These are phyloP conservation scores for Parietaria judaica DNA, from an alignment of 306 rosid species.

Conservation along the genomic window DNA sequence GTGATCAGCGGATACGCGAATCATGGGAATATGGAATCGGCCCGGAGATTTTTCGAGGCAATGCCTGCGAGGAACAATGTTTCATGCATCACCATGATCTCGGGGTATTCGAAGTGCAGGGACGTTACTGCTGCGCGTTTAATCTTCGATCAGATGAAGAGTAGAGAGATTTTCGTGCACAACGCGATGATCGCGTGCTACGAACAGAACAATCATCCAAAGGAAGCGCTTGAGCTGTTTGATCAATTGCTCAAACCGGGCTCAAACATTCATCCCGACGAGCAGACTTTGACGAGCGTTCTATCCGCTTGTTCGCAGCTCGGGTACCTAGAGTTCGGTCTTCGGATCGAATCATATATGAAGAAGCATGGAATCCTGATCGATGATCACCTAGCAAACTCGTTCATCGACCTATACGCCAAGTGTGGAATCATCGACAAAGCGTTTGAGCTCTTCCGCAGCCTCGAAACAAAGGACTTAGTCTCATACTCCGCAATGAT, in stretches of 20 bases:
- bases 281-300: constrained; percentile 56
- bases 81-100: constrained; percentile 55
- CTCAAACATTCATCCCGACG: constrained; percentile 40
- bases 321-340: constrained; percentile 43
- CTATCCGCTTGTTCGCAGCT: constrained; percentile 67
- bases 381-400: constrained; percentile 75
- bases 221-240: constrained; percentile 57
- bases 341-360: constrained; percentile 42
- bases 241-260: constrained; percentile 41
- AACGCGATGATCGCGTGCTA: constrained; percentile 72
- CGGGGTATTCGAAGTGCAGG: constrained; percentile 56
- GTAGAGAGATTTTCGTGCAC: constrained; percentile 35
- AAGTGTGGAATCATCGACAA: constrained; percentile 59
- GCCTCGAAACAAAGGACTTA: constrained; percentile 49
- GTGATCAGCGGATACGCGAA: constrained; percentile 53
- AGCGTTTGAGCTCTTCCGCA: constrained; percentile 49
- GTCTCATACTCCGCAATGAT: constrained; percentile 84
- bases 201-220: constrained; percentile 61
- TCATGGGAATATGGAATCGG: constrained; percentile 33
- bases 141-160: constrained; percentile 44
- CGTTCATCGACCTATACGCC: constrained; percentile 61
- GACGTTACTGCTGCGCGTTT: constrained; percentile 48
- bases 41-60: constrained; percentile 40
- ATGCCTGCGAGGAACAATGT: constrained; percentile 51
- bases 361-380: constrained; percentile 42